Percentiles rank a stretch among this genome's conserved stretches.
phyloP scores from a whole-genome alignment of 164 flowering plant genomes.

The Annona squamosa region DNA sequence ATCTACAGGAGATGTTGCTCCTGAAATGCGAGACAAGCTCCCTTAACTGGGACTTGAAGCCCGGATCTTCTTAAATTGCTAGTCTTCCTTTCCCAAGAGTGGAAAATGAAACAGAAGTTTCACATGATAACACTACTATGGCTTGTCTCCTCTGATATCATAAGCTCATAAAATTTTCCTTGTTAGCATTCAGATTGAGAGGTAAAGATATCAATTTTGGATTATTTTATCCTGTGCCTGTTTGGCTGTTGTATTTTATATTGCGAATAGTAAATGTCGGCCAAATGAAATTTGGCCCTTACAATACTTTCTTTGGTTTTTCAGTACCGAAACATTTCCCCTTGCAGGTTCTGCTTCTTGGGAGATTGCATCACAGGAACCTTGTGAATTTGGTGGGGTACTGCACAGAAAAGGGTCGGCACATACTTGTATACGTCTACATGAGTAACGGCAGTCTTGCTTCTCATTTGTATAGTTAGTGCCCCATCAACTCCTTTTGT shows the following conservation, averaged over 20 bases:
- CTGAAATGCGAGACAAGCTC: no score
- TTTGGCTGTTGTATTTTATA: not conserved
- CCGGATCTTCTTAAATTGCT: no score
- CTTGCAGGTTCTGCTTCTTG: constrained; percentile 71
- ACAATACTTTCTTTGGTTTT: not conserved
- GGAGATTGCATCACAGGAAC: constrained; percentile 93
- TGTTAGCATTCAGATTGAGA: not conserved
- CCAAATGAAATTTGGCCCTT: not conserved
- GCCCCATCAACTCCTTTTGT: not conserved
- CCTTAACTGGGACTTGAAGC: no score
- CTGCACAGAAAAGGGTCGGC: constrained; percentile 88
- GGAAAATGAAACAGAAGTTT: no score
- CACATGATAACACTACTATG: no score
- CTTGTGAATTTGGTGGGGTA: constrained; percentile 97
- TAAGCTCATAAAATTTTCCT: no score
- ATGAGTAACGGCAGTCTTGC: constrained; percentile 94
- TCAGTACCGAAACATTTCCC: not conserved
- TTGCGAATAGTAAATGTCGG: not conserved
- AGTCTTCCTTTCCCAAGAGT: no score
- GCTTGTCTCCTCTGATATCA: no score
- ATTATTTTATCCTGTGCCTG: not conserved
- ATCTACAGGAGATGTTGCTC: no score
- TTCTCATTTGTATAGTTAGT: constrained; percentile 90
- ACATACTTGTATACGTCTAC: constrained; percentile 86
- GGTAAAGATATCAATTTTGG: not conserved